Evolutionary conservation across 495 filamentous ascomycete genomes (phyloP), one percentile per base, ranked within the genome.

Genomic region (Apodospora peruviana): DNA sequence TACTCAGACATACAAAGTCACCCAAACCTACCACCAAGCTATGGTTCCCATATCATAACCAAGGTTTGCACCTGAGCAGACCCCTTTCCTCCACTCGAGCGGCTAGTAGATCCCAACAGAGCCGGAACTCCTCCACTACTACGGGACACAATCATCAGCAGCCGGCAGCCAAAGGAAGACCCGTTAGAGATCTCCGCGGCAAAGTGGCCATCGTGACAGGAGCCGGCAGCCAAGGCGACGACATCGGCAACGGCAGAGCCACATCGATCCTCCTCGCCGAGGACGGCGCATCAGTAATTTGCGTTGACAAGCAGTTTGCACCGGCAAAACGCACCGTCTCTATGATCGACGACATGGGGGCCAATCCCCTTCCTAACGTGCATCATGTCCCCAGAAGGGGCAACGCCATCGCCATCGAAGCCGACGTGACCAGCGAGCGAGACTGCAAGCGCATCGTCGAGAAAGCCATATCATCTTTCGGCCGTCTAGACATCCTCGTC

Each of bases 201-300:
- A 72, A 74, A 40, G 74, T 76, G 24, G 80, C 79, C 50, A 76
- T 84, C 52, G 75, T 84, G 23, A 79, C 79, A 3, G 79, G 79
- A 37, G 80, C 79, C 37, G 80, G 81, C 22, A 70, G 68, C 40
- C 63, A 63, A 11, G 73, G 68, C 3, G 70, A 72, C 27, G 77
- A 73, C 16, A 74, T 83, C 43, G 81, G 80, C 10, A 83, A 83
- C 51, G 80, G 78, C 11, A 70, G 78, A 2, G 80, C 80, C 3
- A 77, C 71, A 35, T 71, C 78, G 4, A 75, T 83, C 42, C 67
- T 83, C 3, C 66, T 83, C 1, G 78, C 80, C 21, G 64, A 73
- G 20, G 75, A 79, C 29, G 79, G 77, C 23, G 72, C 68, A 48
- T 56, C 67, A 2, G 79, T 84, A 19, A 55, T 81, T 10, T 79